Percentiles rank a stretch among this genome's conserved stretches.
Conservation (phyloP, 495 filamentous ascomycete genomes). For the Aspergillus steynii region DNA sequence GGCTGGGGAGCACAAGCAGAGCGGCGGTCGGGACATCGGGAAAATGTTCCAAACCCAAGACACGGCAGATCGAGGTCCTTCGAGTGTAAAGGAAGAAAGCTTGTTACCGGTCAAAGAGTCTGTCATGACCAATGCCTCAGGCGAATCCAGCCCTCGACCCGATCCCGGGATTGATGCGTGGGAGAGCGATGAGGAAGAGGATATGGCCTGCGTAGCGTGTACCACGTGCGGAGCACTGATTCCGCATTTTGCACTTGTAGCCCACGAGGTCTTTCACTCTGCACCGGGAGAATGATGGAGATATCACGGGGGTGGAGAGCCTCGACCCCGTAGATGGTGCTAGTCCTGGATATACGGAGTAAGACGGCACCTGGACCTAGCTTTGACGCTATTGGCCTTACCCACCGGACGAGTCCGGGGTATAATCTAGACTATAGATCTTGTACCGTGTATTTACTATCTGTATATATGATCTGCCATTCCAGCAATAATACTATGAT, state of each 20-base stretch:
- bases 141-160: constrained; percentile 13
- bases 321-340: background rate
- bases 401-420: background rate
- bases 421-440: background rate
- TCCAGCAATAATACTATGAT: too few relatives aligned
- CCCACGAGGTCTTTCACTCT: constrained; percentile 71
- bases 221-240: constrained; percentile 61
- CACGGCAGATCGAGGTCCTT: constrained; percentile 41
- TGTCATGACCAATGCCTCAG: constrained; percentile 8
- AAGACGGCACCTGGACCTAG: background rate
- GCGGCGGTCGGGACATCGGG: constrained; percentile 59
- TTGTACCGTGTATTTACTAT: background rate
- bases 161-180: constrained; percentile 4
- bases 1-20: constrained; percentile 51
- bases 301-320: background rate
- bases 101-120: constrained; percentile 24
- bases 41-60: constrained; percentile 72
- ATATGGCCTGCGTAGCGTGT: constrained; percentile 48
- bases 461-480: too few relatives aligned
- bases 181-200: constrained; percentile 44
- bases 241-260: constrained; percentile 69
- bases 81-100: constrained; percentile 19
- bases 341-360: too few relatives aligned
- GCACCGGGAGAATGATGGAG: constrained; percentile 7
- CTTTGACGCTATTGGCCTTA: background rate